phyloP scores from a whole-genome alignment of 106 monocot genomes.

The Allium sativum region DNA sequence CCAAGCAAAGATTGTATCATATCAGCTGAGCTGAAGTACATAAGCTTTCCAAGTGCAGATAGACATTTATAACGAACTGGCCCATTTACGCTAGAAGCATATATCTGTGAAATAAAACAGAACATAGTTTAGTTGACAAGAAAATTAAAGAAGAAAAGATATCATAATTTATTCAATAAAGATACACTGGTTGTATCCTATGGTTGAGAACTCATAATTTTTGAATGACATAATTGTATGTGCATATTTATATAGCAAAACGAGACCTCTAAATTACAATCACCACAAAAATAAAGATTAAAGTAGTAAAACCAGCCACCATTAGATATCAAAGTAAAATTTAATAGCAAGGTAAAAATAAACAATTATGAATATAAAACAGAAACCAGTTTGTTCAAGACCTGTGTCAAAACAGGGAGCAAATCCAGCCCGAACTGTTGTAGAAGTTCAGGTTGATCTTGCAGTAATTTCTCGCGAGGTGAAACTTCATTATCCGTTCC shows the following conservation, averaged over 20 bases:
- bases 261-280: too few relatives aligned
- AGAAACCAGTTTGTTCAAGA: not conserved
- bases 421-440: slow-evolving; percentile 89
- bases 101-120: slow-evolving; percentile 39
- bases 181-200: too few relatives aligned
- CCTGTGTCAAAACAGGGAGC: slow-evolving; percentile 89
- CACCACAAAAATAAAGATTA: too few relatives aligned
- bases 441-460: slow-evolving; percentile 90
- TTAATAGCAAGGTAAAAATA: not conserved
- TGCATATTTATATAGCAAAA: too few relatives aligned
- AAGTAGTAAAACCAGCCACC: too few relatives aligned
- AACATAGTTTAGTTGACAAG: not conserved
- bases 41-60: slow-evolving; percentile 83
- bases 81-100: slow-evolving; percentile 89
- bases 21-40: slow-evolving; percentile 87
- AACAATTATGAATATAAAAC: too few relatives aligned
- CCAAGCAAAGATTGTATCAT: slow-evolving; percentile 74
- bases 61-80: slow-evolving; percentile 83
- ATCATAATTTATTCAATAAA: not conserved
- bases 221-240: too few relatives aligned
- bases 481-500: slow-evolving; percentile 44
- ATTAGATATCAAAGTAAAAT: too few relatives aligned
- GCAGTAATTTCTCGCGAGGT: slow-evolving; percentile 73
- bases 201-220: too few relatives aligned
- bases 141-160: not conserved